Evolutionary conservation across 169 alveolate species (phyloP), one percentile per base, ranked within the genome.

Genomic region (Babesia ovata): DNA sequence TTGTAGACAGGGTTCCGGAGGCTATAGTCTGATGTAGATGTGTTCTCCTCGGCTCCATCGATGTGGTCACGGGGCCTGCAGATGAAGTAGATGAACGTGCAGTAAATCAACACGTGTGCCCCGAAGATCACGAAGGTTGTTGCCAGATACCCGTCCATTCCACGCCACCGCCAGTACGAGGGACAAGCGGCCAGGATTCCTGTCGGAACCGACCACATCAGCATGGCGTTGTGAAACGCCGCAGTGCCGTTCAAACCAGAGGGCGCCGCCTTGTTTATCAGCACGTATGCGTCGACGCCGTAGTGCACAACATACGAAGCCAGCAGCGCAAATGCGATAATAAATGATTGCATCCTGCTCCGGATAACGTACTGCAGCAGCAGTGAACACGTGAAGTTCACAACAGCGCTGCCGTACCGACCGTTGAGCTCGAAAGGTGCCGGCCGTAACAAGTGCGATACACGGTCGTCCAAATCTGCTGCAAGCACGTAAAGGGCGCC

Each of bases 91-190:
- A 67, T 50, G 33, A 67, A 52, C 33, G 24, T 4, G 24, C 21
- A 7, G 76, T 67, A 67, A 22, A 19, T 26, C 19, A 54, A 4
- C 63, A 67, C 42, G 65, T 67, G 76, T 0, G 36, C 0, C 29
- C 16, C 19, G 22, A 67, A 67, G 10, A 49, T 28, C 14, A 67
- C 21, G n/a, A 67, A 52, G 2, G 46, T 19, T 4, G 76, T 67
- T 0, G 56, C 24, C 11, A 54, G 21, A 36, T 53, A 28, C n/a
- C 76, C 78, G 39, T 81, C 77, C 33, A 50, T 58, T 42, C 65
- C 63, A 3, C 90, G 74, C 90, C 90, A 83, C 26, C 72, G 63
- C 90, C 90, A 83, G 52, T 83, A 83, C 39, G 67, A 24, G 13
- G 90, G 90, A 36, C 85, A 74, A 33, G 72, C 83, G 21, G 90